A percentile compares a stretch with the other conserved stretches of the same genome.
These are phyloP conservation scores for Paracoccidioides lutzii DNA, from an alignment of 2,329 filamentous ascomycete species.

Conservation along the genomic window DNA sequence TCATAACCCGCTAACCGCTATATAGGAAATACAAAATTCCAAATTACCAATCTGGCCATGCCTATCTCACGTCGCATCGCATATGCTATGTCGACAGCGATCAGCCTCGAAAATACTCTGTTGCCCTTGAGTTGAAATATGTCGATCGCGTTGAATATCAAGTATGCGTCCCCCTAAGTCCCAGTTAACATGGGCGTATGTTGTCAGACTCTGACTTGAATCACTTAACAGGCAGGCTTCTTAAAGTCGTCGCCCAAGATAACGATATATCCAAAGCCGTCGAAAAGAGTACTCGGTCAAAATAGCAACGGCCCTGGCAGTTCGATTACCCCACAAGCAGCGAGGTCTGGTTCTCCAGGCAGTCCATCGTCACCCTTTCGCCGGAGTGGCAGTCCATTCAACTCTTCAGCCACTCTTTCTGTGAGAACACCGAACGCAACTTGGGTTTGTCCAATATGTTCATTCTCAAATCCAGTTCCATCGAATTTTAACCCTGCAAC, in stretches of 20 bases:
- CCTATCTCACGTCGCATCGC: slow-evolving; percentile 90
- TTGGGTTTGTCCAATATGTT: slow-evolving; percentile 94
- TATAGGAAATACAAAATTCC: slow-evolving; percentile 85
- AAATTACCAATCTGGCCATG: slow-evolving; percentile 87
- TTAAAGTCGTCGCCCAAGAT: slow-evolving; percentile 91
- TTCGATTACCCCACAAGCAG: neutral
- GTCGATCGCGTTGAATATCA: slow-evolving; percentile 86
- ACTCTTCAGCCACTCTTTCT: slow-evolving; percentile 23
- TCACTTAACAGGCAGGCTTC: slow-evolving; percentile 57
- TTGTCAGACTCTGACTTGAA: slow-evolving; percentile 11
- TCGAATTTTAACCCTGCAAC: slow-evolving; percentile 83
- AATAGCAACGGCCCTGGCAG: neutral
- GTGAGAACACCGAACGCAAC: slow-evolving; percentile 47
- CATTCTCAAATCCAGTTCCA: slow-evolving; percentile 82
- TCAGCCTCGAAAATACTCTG: slow-evolving; percentile 71
- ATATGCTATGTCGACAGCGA: slow-evolving; percentile 87
- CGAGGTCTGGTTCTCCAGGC: slow-evolving; percentile 19
- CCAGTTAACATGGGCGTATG: neutral
- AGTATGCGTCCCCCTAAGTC: slow-evolving; percentile 34
- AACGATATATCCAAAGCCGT: slow-evolving; percentile 63
- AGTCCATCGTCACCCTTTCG: slow-evolving; percentile 21
- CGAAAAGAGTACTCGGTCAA: slow-evolving; percentile 27
- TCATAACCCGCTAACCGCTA: slow-evolving; percentile 9
- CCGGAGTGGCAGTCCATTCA: slow-evolving; percentile 19
- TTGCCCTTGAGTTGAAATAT: slow-evolving; percentile 77